Evolutionary conservation across 148 eudicot species (phyloP).

Genomic region (Silene conica): DNA sequence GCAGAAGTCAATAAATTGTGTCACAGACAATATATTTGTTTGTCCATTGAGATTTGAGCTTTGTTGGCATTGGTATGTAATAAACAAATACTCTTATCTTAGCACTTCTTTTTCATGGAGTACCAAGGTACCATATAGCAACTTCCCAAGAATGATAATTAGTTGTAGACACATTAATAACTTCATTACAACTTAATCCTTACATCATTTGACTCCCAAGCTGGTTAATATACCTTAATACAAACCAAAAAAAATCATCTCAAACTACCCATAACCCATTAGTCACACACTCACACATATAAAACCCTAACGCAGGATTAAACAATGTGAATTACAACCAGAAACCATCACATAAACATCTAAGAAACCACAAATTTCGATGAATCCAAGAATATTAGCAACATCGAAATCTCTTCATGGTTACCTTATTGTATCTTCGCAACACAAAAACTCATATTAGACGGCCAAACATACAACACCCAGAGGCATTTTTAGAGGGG

Average conservation of each 20-base stretch:
- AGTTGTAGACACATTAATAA: neutral
- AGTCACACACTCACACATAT: neutral
- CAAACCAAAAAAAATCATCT: neutral
- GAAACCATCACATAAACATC: neutral
- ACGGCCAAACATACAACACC: too few species aligned
- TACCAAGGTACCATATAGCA: too few species aligned
- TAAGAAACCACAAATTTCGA: neutral
- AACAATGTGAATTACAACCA: neutral
- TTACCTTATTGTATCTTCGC: too few species aligned
- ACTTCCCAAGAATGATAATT: too few species aligned
- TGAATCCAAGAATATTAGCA: neutral
- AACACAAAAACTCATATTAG: too few species aligned
- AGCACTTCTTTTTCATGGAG: too few species aligned
- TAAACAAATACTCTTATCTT: too few species aligned
- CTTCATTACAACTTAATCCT: neutral
- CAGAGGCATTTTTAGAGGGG: too few species aligned
- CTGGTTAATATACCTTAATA: neutral
- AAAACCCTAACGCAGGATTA: neutral
- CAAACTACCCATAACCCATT: neutral
- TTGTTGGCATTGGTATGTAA: too few species aligned
- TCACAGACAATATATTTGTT: neutral
- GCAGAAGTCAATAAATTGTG: neutral
- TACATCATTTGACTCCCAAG: neutral
- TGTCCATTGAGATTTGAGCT: too few species aligned
- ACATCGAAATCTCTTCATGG: too few species aligned